A percentile compares a stretch with the other conserved stretches of the same genome.
phyloP scores from a whole-genome alignment of 1,284 basidiomycete genomes.

The Naganishia cerealis region DNA sequence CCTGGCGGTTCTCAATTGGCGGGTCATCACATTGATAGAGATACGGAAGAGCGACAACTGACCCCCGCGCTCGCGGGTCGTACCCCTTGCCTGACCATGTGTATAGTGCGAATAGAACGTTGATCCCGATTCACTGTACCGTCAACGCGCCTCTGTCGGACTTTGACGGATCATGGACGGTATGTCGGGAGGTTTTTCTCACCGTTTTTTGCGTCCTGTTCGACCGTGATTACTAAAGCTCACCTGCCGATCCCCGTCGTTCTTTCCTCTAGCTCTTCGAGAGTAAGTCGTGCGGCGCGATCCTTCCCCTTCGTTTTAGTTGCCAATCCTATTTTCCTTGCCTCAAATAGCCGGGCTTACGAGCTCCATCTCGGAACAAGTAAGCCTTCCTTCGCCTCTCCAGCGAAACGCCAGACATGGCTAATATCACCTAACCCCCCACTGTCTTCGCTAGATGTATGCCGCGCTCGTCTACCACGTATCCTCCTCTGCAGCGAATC shows the following conservation, averaged over 20 bases:
- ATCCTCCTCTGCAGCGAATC: conserved; percentile 74
- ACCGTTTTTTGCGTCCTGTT: conserved; percentile 52
- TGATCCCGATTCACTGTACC: conserved; percentile 85
- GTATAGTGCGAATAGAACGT: conserved; percentile 76
- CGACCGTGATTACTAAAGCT: neutral
- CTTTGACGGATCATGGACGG: conserved; percentile 44
- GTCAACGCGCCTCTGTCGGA: conserved; percentile 68
- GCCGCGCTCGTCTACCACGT: conserved; percentile 90
- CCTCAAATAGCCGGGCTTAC: conserved; percentile 42
- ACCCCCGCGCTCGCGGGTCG: neutral
- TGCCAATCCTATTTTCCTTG: neutral
- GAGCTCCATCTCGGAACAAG: conserved; percentile 44
- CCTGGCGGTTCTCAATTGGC: neutral
- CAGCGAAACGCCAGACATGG: neutral
- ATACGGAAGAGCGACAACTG: neutral
- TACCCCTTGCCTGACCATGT: neutral
- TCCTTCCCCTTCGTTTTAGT: neutral
- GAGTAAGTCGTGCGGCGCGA: conserved; percentile 35
- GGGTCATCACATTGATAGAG: neutral
- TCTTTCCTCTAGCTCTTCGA: conserved; percentile 42
- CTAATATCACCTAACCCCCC: neutral
- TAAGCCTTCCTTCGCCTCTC: conserved; percentile 41
- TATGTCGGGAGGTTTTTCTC: conserved; percentile 59
- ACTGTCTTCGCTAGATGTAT: conserved; percentile 62
- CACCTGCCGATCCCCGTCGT: conserved; percentile 11